Percentiles rank a stretch among this genome's conserved stretches.
Evolutionary conservation across 306 rosid species (phyloP).

Genomic region (Prunus salicina): DNA sequence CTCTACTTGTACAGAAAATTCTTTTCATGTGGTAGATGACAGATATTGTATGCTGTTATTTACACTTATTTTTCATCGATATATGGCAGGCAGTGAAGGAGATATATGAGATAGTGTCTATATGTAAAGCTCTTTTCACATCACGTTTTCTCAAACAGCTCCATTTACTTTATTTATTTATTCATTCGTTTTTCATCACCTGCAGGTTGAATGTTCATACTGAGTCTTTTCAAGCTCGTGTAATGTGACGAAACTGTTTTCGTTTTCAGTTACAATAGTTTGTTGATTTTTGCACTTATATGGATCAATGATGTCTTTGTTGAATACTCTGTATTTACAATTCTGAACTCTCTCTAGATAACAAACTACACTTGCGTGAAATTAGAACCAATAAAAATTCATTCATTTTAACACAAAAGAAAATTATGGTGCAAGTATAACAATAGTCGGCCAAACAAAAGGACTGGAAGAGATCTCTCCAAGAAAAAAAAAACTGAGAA

Average conservation of each 20-base stretch:
- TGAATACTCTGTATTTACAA: neutral
- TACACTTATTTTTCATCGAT: neutral
- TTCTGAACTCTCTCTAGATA: neutral
- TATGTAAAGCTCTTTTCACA: constrained; percentile 40
- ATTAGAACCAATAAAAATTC: too few species aligned
- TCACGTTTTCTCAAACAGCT: neutral
- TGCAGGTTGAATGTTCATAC: constrained; percentile 45
- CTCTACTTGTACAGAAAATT: neutral
- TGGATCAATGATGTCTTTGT: too few species aligned
- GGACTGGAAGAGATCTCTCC: too few species aligned
- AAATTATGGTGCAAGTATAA: too few species aligned
- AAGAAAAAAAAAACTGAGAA: too few species aligned
- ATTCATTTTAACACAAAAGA: too few species aligned
- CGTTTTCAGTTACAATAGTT: neutral
- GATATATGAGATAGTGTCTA: constrained; percentile 83
- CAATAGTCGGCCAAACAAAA: too few species aligned
- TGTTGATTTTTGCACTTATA: neutral
- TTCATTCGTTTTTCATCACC: neutral
- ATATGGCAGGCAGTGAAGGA: constrained; percentile 78
- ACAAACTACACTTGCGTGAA: too few species aligned
- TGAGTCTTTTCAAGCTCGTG: constrained; percentile 36
- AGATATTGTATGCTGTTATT: neutral
- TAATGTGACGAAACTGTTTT: neutral
- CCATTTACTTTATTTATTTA: neutral
- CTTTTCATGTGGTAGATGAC: neutral